Conservation (phyloP, 176 grass and related monocot species). For the Triticum dicoccoides region DNA sequence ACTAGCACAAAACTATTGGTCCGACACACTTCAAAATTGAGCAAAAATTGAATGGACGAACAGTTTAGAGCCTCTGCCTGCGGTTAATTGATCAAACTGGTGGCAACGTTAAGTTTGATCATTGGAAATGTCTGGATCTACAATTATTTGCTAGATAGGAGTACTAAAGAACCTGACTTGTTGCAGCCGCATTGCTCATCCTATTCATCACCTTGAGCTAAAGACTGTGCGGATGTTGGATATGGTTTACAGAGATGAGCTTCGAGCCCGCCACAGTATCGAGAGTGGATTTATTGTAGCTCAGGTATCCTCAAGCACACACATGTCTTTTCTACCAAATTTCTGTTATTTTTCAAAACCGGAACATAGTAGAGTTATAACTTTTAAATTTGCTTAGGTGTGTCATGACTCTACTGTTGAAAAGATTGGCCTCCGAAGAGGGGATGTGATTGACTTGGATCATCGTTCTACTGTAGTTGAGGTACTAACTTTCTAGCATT, state of each 20-base stretch:
- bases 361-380: not conserved
- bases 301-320: not conserved
- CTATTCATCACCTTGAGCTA: not conserved
- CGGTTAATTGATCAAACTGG: not conserved
- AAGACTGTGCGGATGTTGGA: not conserved
- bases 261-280: not conserved
- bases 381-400: not conserved
- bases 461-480: not conserved
- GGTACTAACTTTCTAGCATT: not conserved
- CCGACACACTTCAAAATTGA: not conserved
- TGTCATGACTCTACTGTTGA: not conserved
- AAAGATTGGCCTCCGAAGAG: not conserved
- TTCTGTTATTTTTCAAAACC: not conserved
- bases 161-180: not conserved
- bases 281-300: not conserved
- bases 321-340: not conserved
- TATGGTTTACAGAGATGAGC: not conserved
- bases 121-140: not conserved
- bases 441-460: slow-evolving; percentile 12
- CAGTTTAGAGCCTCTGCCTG: not conserved
- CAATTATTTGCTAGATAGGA: not conserved
- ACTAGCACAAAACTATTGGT: not conserved
- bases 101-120: not conserved
- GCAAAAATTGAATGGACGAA: not conserved
- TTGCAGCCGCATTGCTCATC: slow-evolving; percentile 2